These are phyloP conservation scores for Clonostachys chloroleuca DNA, from an alignment of 2,329 filamentous ascomycete genomes.

Conservation along the genomic window DNA sequence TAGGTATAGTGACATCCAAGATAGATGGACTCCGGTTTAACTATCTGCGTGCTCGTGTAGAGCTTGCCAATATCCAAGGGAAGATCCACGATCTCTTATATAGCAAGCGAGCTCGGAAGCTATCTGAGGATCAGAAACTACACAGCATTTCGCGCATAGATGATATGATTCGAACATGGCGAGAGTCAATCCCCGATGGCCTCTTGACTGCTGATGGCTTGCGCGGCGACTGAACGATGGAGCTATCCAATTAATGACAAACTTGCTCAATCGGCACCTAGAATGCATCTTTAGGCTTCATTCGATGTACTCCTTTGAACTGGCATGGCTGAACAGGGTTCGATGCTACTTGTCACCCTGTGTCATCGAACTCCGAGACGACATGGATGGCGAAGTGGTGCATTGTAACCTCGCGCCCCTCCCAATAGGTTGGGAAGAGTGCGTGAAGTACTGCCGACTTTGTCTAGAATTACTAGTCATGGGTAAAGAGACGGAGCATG, in stretches of 20 bases:
- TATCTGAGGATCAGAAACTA: conserved; percentile 18
- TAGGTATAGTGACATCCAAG: conserved; percentile 23
- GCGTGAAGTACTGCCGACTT: conserved; percentile 21
- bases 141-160: conserved; percentile 17
- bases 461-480: conserved; percentile 23
- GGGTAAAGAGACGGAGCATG: conserved; percentile 18
- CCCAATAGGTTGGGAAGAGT: conserved; percentile 21
- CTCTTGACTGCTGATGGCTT: conserved; percentile 24
- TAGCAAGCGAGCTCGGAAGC: conserved; percentile 16
- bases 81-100: conserved; percentile 33
- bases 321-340: no score
- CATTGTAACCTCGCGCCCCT: conserved; percentile 6
- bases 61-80: conserved; percentile 32
- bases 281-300: conserved; percentile 3
- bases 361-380: no score
- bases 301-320: no score
- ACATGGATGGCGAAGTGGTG: no score
- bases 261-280: conserved; percentile 28
- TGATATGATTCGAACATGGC: conserved; percentile 30
- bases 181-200: conserved; percentile 20
- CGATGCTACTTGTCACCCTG: no score
- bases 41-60: conserved; percentile 28
- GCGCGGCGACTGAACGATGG: conserved; percentile 1
- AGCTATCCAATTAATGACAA: conserved; percentile 15
- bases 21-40: conserved; percentile 26